Conservation (phyloP, 129 eudicot species). For the Tanacetum coccineum region DNA sequence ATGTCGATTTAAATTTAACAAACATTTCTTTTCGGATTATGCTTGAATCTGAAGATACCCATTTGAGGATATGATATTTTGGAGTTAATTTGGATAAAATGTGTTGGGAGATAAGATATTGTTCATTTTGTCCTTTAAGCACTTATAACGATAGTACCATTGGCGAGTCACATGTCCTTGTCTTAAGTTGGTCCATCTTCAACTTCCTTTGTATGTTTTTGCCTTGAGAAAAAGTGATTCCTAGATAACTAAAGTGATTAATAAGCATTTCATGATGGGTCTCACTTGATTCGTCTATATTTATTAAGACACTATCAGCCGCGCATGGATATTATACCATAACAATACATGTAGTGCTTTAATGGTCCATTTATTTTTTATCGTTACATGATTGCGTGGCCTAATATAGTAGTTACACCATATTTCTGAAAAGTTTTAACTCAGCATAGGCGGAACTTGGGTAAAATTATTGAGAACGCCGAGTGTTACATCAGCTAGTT, state of each 20-base stretch:
- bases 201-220: conserved; percentile 13
- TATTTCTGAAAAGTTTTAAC: no score
- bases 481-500: no score
- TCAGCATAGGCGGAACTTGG: no score
- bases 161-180: conserved; percentile 37
- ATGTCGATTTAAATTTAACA: background rate
- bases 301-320: background rate
- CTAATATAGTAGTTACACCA: no score
- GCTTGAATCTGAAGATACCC: conserved; percentile 12
- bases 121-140: conserved; percentile 31
- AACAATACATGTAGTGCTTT: no score
- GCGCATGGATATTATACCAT: no score
- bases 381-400: no score
- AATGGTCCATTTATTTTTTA: no score
- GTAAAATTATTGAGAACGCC: no score
- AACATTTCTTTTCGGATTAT: background rate
- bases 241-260: background rate
- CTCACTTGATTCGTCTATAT: conserved; percentile 2
- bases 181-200: conserved; percentile 33
- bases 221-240: background rate
- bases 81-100: conserved; percentile 21
- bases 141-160: conserved; percentile 34
- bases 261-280: conserved; percentile 4
- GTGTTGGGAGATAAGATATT: conserved; percentile 31
- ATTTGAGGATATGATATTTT: conserved; percentile 20